A percentile compares a stretch with the other conserved stretches of the same genome.
phyloP scores from a whole-genome alignment of 2,329 filamentous ascomycete species.

The Polytolypa hystricis region DNA sequence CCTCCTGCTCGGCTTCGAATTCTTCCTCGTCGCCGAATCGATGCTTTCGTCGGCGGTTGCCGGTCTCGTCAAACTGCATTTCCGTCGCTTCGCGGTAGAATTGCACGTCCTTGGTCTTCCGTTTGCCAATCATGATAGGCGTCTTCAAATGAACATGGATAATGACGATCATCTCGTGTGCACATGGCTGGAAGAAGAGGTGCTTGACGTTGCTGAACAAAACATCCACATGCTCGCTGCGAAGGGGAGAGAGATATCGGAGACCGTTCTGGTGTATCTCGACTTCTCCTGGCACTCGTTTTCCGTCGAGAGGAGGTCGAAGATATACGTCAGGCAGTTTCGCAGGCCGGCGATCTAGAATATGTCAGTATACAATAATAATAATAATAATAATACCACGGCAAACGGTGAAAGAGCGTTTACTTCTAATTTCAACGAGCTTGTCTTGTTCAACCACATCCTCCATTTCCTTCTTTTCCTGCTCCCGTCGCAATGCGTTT shows the following conservation, averaged over 20 bases:
- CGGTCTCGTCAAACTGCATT: slow-evolving; percentile 97
- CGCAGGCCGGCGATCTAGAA: slow-evolving; percentile 71
- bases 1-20: slow-evolving; percentile 96
- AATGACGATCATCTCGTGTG: slow-evolving; percentile 91
- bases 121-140: slow-evolving; percentile 95
- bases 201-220: slow-evolving; percentile 98
- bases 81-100: slow-evolving; percentile 97
- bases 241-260: slow-evolving; percentile 74
- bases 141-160: slow-evolving; percentile 98
- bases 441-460: slow-evolving; percentile 99
- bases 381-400: neutral
- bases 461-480: slow-evolving; percentile 99
- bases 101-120: slow-evolving; percentile 97
- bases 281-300: slow-evolving; percentile 88
- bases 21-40: slow-evolving; percentile 97
- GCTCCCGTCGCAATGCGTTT: slow-evolving; percentile 79
- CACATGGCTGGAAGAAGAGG: slow-evolving; percentile 95
- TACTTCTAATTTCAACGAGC: slow-evolving; percentile 84
- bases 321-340: slow-evolving; percentile 92
- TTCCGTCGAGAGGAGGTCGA: slow-evolving; percentile 88
- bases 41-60: slow-evolving; percentile 94
- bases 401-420: slow-evolving; percentile 21
- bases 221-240: slow-evolving; percentile 78
- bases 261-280: slow-evolving; percentile 99
- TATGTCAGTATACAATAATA: slow-evolving; percentile 31